Evolutionary conservation across 208 protist genomes (phyloP).

Genomic region (Kentomonas sorsogonicus): DNA sequence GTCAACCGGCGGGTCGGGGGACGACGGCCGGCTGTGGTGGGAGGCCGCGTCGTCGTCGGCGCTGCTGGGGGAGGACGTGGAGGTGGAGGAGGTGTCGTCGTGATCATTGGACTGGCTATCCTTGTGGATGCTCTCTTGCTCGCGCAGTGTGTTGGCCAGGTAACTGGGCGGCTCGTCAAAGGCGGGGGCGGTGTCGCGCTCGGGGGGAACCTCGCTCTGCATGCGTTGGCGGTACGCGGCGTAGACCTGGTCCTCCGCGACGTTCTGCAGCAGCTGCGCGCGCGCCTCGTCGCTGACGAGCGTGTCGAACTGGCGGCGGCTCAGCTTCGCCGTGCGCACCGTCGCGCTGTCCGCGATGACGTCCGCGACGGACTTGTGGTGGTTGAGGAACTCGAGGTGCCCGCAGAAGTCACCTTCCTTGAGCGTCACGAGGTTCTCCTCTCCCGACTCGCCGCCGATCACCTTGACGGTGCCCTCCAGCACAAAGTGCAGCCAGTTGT

Average conservation of each 20-base stretch:
- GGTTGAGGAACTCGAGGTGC: conserved; percentile 71
- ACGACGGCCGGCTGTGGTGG: neutral
- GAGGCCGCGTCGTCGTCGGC: neutral
- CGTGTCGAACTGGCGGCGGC: conserved; percentile 59
- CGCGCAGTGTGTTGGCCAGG: conserved; percentile 15
- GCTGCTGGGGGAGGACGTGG: neutral
- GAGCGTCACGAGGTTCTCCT: conserved; percentile 31
- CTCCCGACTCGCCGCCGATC: conserved; percentile 19
- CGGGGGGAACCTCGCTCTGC: conserved; percentile 24
- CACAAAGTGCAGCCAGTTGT: conserved; percentile 67
- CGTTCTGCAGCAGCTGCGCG: conserved; percentile 19
- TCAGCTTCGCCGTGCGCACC: conserved; percentile 64
- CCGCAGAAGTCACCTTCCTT: conserved; percentile 43
- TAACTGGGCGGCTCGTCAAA: conserved; percentile 38
- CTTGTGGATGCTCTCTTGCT: conserved; percentile 20
- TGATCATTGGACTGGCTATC: no score
- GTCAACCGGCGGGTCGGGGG: neutral
- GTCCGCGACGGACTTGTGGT: conserved; percentile 59
- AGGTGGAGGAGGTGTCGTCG: conserved; percentile 3
- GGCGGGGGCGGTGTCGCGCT: conserved; percentile 26
- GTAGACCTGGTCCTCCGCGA: conserved; percentile 41
- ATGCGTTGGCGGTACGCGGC: conserved; percentile 37
- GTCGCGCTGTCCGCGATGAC: conserved; percentile 31
- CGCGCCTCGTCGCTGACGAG: conserved; percentile 31
- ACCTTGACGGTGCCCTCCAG: conserved; percentile 61